Percentiles rank a stretch among this genome's conserved stretches.
phyloP scores from a whole-genome alignment of 2,329 filamentous ascomycete species.

The Magnaporthiopsis incrustans region DNA sequence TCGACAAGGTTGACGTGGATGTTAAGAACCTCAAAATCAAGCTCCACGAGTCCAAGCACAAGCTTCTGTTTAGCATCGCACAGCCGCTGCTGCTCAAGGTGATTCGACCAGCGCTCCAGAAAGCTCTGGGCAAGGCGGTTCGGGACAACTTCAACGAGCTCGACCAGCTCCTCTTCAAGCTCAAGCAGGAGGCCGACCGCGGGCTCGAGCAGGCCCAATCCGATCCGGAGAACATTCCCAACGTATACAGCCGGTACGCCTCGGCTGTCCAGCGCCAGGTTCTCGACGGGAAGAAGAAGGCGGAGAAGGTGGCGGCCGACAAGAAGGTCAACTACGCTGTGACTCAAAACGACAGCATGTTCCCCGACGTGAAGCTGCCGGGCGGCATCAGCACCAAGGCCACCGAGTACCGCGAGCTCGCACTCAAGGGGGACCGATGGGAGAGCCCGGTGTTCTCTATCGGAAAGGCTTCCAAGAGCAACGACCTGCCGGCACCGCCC shows the following conservation, averaged over 20 bases:
- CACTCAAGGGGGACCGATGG: slow-evolving; percentile 85
- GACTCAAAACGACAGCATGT: slow-evolving; percentile 80
- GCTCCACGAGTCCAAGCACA: slow-evolving; percentile 91
- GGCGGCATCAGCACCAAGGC: slow-evolving; percentile 89
- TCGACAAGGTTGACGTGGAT: slow-evolving; percentile 79
- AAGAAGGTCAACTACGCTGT: slow-evolving; percentile 77
- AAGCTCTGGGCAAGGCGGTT: slow-evolving; percentile 83
- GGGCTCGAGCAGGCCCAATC: slow-evolving; percentile 57
- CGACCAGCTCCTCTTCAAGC: slow-evolving; percentile 63
- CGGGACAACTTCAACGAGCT: slow-evolving; percentile 71
- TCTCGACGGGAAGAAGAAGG: slow-evolving; percentile 71
- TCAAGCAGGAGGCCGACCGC: slow-evolving; percentile 77
- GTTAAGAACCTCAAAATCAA: slow-evolving; percentile 80
- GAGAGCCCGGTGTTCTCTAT: slow-evolving; percentile 90
- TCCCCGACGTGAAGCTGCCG: slow-evolving; percentile 79
- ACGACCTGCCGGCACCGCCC: slow-evolving; percentile 57
- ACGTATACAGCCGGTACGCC: slow-evolving; percentile 81
- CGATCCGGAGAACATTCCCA: slow-evolving; percentile 66
- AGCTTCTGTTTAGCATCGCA: slow-evolving; percentile 76
- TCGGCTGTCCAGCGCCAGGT: slow-evolving; percentile 66
- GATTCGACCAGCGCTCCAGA: slow-evolving; percentile 76
- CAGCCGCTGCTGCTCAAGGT: slow-evolving; percentile 83
- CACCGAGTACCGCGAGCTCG: slow-evolving; percentile 84
- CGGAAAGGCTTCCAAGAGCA: slow-evolving; percentile 66
- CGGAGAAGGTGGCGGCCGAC: slow-evolving; percentile 48